phyloP scores from a whole-genome alignment of 192 early-diverging fungal species.

The Glomus cerebriforme region DNA sequence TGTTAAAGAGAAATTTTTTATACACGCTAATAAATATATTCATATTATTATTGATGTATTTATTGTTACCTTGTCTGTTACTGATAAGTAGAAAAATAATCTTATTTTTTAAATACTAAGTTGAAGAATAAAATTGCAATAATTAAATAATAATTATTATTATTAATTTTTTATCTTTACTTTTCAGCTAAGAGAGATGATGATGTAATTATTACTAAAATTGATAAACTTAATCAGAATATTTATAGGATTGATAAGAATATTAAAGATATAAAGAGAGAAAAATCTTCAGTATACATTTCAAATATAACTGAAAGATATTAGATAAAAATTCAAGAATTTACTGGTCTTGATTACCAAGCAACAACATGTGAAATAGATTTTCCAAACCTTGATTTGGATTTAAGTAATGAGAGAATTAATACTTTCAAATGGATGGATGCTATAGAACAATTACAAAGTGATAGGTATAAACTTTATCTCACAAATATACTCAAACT shows the following conservation, averaged over 20 bases:
- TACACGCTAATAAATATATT: neutral
- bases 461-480: neutral
- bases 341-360: constrained; percentile 16
- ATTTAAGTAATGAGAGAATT: constrained; percentile 17
- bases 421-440: neutral
- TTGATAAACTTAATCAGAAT: too few relatives aligned
- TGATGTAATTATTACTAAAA: neutral
- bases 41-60: neutral
- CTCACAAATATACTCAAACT: neutral
- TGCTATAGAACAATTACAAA: constrained; percentile 2
- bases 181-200: constrained; percentile 4
- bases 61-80: neutral
- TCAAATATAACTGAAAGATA: neutral
- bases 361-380: neutral
- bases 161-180: neutral
- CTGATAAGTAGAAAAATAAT: neutral
- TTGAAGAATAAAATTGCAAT: neutral
- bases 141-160: neutral
- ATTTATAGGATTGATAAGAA: too few relatives aligned
- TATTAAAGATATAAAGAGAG: neutral
- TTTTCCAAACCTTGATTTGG: neutral
- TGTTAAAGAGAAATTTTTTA: too few relatives aligned
- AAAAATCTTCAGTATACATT: neutral
- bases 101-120: neutral
- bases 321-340: neutral